These are phyloP conservation scores for Quercus ilex DNA, from an alignment of 306 rosid genomes.

Conservation along the genomic window DNA sequence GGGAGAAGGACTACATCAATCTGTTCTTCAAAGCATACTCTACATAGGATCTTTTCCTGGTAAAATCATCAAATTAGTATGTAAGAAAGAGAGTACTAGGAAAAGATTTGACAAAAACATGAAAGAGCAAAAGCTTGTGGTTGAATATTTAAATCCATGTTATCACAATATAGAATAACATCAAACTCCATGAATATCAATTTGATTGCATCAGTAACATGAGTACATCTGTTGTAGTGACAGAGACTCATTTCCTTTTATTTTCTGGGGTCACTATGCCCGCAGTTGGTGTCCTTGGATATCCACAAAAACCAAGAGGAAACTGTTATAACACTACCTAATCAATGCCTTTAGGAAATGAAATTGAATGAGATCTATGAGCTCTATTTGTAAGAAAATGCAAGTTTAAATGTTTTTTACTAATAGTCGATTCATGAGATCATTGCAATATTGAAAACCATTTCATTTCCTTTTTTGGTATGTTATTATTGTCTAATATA, in stretches of 20 bases:
- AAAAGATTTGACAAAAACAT: not conserved
- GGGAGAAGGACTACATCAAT: conserved; percentile 78
- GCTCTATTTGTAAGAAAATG: not conserved
- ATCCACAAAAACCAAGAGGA: not conserved
- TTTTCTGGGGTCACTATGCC: not conserved
- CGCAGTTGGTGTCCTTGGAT: not conserved
- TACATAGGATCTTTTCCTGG: conserved; percentile 87
- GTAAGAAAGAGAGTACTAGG: conserved; percentile 1
- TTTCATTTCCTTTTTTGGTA: not conserved
- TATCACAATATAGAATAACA: not conserved
- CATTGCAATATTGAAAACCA: not conserved
- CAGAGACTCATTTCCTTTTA: not conserved
- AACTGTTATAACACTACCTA: not conserved
- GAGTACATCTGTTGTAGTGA: not conserved
- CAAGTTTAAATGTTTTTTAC: not conserved
- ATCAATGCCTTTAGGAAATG: not conserved
- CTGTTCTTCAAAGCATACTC: conserved; percentile 86
- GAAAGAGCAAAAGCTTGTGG: not conserved
- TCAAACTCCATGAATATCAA: not conserved
- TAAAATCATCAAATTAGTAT: conserved; percentile 21
- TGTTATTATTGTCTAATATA: not conserved
- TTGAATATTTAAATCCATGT: not conserved
- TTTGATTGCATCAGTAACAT: not conserved
- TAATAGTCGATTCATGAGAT: not conserved
- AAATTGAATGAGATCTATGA: not conserved